Evolutionary conservation across 2,329 filamentous ascomycete genomes (phyloP).

Genomic region (Chaetothyriales sp.): DNA sequence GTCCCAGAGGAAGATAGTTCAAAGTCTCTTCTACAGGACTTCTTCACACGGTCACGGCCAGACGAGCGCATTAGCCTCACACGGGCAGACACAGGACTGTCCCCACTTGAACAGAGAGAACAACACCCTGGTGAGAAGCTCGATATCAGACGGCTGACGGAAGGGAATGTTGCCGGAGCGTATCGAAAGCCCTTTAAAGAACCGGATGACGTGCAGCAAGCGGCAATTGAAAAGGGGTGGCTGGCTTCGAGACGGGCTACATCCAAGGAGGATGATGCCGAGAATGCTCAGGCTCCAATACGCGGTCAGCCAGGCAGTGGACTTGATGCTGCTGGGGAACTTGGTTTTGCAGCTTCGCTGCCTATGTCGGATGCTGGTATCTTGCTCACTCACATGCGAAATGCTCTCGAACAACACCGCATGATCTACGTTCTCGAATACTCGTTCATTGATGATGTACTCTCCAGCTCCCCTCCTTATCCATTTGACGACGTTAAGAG

Average conservation of each 20-base stretch:
- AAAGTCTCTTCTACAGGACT: conserved; percentile 1
- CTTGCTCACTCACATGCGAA: conserved; percentile 2
- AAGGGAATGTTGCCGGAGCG: background rate
- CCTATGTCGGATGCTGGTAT: conserved; percentile 3
- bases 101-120: conserved; percentile 2
- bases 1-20: conserved; percentile 3
- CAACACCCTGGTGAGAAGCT: background rate
- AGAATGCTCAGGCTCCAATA: background rate
- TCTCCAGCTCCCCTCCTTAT: conserved; percentile 1
- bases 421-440: conserved; percentile 6
- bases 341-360: conserved; percentile 2
- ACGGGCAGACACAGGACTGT: conserved; percentile 2
- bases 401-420: background rate
- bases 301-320: background rate
- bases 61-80: background rate
- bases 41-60: background rate
- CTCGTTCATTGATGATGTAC: background rate
- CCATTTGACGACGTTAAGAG: conserved; percentile 2
- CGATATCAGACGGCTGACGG: background rate
- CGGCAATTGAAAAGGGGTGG: conserved; percentile 1
- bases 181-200: conserved; percentile 4
- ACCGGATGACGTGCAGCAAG: conserved; percentile 2
- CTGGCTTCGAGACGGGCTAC: background rate
- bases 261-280: background rate
- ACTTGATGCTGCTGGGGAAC: conserved; percentile 1